Base-by-base conservation (phyloP, 176 grass and related monocot species). In the Puccinellia tenuiflora region DNA sequence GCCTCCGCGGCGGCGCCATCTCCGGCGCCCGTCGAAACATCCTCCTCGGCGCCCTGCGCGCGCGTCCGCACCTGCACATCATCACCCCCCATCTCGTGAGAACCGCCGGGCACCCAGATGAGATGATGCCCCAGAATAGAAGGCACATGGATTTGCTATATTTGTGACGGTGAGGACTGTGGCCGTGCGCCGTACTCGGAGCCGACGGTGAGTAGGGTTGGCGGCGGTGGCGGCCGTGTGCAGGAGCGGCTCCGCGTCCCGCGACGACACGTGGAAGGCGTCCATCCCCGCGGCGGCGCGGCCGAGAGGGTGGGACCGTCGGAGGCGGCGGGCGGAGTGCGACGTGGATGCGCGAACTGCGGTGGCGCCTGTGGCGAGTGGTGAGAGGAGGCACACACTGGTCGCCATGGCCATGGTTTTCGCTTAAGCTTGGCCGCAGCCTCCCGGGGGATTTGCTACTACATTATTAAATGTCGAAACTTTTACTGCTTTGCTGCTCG, bases 51-150 rank as follows among this genome's bases (percentile, higher is more conserved):
- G 78, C 68, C 88, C 74, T 88, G 95, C 81, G 83, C 86, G 33
- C 87, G 39, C 21, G 79, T 52, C 20, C 83, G 83, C 48, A 92
- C 82, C 86, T 93, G 88, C 86, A 74, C 79, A 86, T 73, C 79
- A 86, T 53, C 63, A 63, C 62, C 81, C 65, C 77, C 83, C 88
- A 75, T 86, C 15, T 56, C 67, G 72, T 90, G 72, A 90, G 82
- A 84, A 70, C 76, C 81, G 78, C 51, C 33, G 45, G 43, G 63
- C 60, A 18, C 7, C 63, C 30, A 21, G 21, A 84, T 28, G 3
- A 1, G n/a, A n/a, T n/a, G n/a, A n/a, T 20, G 40, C 53, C 76
- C 56, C 61, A 69, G 81, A 85, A 85, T 72, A 88, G 82, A 83
- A 83, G 78, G 56, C 21, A 10, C 24, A 7, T 14, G 4, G 68